Evolutionary conservation across 257 asterid genomes (phyloP).

Genomic region (Galeopsis tetrahit): DNA sequence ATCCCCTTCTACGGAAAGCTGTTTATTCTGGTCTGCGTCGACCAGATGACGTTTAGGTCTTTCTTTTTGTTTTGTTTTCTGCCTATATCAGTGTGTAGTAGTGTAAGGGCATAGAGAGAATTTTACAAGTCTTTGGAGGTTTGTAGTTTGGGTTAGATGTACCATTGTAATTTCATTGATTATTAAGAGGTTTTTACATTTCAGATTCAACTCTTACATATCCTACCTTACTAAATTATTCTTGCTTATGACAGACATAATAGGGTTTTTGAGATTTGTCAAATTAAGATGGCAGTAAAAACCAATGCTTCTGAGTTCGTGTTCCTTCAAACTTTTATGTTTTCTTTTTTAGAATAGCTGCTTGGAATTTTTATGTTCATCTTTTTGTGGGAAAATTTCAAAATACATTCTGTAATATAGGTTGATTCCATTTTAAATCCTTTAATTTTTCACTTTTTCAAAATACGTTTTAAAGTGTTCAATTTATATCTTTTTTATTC

Average conservation of each 20-base stretch:
- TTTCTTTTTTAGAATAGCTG: no score
- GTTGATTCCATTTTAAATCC: no score
- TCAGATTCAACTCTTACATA: not conserved
- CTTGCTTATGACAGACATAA: not conserved
- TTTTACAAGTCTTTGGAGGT: constrained; percentile 7
- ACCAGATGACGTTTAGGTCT: constrained; percentile 43
- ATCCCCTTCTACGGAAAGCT: constrained; percentile 75
- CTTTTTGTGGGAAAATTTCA: no score
- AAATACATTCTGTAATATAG: no score
- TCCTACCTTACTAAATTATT: not conserved
- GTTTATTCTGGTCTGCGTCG: constrained; percentile 78
- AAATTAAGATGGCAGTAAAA: not conserved
- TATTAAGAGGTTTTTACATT: constrained; percentile 9
- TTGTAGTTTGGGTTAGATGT: constrained; percentile 29
- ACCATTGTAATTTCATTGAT: not conserved
- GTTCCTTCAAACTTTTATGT: no score
- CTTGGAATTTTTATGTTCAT: no score
- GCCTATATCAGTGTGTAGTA: not conserved
- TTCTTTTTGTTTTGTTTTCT: constrained; percentile 7
- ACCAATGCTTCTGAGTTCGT: not conserved
- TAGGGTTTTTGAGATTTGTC: not conserved
- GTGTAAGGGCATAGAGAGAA: not conserved
- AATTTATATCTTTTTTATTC: no score
- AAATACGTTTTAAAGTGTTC: no score
- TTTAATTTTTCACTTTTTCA: no score